Evolutionary conservation across 108 stramenopile genomes (phyloP), one percentile per base, ranked within the genome.

Genomic region (Stephanodiscus minutulus): DNA sequence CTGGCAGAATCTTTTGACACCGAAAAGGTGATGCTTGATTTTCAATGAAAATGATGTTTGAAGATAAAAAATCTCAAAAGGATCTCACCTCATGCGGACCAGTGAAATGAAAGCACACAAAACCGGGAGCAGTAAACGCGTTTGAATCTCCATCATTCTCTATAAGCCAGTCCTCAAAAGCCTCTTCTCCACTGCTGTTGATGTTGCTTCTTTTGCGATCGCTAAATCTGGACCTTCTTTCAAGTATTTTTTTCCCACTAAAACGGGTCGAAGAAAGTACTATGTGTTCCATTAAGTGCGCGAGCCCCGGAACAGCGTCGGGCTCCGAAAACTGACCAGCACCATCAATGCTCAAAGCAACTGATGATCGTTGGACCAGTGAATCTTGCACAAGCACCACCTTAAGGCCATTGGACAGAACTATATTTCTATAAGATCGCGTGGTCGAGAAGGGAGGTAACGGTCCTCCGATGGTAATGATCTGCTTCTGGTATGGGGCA

Each of bases 221-320:
- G 79, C 50, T 86, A 67, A 4, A 79, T 33, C 58, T 49, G 29
- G 73, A 66, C 54, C 53, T 78, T 31, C 66, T 29, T 47, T 74
- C 49, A 52, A 76, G 22, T 20, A 59, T 56, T 53, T 55, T 70
- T 17, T 46, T 49, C 41, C 69, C 67, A 22, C 75, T 50, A 17
- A 24, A 31, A 27, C 70, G 64, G 25, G 57, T 62, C 0, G 82
- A 79, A n/a, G 79, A 83, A 21, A 86, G 64, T 9, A 84, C 76
- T 65, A 92, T 89, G 64, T 92, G 91, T 66, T 92, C 91, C 87
- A 87, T 87, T 43, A 92, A 73, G 65, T 92, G 91, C 4, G 91
- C 91, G 20, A 83, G 53, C 11, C 91, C 91, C 52, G 84, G 70
- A 25, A 92, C 48, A 37, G 82, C 78, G 22, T 52, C 29, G 6